phyloP scores from a whole-genome alignment of 139 green algal genomes.

The Bryopsis sp. region DNA sequence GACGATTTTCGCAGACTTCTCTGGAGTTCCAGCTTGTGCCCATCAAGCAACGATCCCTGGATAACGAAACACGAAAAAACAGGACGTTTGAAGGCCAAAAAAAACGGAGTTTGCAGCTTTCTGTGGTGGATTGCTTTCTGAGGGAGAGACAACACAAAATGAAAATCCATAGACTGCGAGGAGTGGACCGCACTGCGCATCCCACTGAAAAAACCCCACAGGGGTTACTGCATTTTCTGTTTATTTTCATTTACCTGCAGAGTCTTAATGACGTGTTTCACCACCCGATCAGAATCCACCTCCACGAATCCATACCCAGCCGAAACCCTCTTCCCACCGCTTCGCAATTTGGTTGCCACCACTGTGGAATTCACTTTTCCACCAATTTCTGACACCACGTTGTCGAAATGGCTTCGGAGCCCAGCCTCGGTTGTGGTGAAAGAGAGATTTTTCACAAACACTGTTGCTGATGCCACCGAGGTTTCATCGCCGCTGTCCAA shows the following conservation, averaged over 20 bases:
- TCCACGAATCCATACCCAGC: constrained; percentile 91
- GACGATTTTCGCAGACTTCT: neutral
- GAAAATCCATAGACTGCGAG: too few species aligned
- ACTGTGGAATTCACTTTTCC: constrained; percentile 39
- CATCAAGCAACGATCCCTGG: constrained; percentile 74
- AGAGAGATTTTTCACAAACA: constrained; percentile 95
- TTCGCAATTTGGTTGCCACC: constrained; percentile 24
- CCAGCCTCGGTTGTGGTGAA: constrained; percentile 67
- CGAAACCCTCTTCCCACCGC: constrained; percentile 45
- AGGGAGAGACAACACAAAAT: too few species aligned
- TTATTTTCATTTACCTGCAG: constrained; percentile 36
- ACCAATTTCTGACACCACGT: constrained; percentile 39
- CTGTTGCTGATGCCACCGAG: too few species aligned
- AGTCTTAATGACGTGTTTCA: constrained; percentile 49
- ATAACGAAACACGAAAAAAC: too few species aligned
- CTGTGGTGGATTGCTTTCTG: too few species aligned
- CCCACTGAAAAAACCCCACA: too few species aligned
- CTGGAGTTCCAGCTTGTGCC: constrained; percentile 76
- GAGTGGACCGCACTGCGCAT: too few species aligned
- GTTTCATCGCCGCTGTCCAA: too few species aligned
- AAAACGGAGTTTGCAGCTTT: too few species aligned
- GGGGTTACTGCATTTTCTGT: too few species aligned
- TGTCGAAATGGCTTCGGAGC: constrained; percentile 71
- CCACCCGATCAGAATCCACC: constrained; percentile 50
- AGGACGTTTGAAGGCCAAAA: too few species aligned